These are phyloP conservation scores for Conticribra guillardii DNA, from an alignment of 108 stramenopile genomes.

Conservation along the genomic window DNA sequence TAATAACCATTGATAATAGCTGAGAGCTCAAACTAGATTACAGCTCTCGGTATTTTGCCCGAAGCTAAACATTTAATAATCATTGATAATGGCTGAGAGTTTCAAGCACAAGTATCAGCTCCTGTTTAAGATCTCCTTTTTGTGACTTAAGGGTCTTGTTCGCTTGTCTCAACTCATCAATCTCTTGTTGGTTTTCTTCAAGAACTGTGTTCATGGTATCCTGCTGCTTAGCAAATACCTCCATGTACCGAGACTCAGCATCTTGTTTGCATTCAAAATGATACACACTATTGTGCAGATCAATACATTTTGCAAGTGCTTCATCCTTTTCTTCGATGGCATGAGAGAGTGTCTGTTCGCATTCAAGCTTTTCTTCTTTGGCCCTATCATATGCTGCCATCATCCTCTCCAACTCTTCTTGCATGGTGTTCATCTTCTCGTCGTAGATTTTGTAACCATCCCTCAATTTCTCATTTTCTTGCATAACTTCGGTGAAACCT, in stretches of 20 bases:
- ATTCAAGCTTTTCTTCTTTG: too few relatives aligned
- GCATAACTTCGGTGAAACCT: too few relatives aligned
- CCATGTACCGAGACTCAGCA: neutral
- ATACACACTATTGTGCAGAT: too few relatives aligned
- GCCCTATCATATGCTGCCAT: too few relatives aligned
- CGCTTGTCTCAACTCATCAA: neutral
- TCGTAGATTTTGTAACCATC: too few relatives aligned
- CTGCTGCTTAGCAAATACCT: neutral
- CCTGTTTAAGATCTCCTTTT: neutral
- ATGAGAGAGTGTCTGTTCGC: too few relatives aligned
- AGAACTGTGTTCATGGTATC: neutral
- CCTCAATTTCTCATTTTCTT: too few relatives aligned
- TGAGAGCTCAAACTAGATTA: neutral
- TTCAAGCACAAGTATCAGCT: neutral
- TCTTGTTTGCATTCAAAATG: too few relatives aligned
- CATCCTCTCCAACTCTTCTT: too few relatives aligned
- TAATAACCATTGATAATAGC: neutral
- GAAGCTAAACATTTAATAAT: neutral
- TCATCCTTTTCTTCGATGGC: too few relatives aligned
- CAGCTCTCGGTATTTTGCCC: neutral
- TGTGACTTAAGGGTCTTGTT: neutral
- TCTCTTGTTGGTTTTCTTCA: neutral
- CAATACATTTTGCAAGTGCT: too few relatives aligned
- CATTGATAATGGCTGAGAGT: neutral
- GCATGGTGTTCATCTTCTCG: too few relatives aligned